phyloP scores from a whole-genome alignment of 495 filamentous ascomycete genomes.

The Sordaria brevicollis region DNA sequence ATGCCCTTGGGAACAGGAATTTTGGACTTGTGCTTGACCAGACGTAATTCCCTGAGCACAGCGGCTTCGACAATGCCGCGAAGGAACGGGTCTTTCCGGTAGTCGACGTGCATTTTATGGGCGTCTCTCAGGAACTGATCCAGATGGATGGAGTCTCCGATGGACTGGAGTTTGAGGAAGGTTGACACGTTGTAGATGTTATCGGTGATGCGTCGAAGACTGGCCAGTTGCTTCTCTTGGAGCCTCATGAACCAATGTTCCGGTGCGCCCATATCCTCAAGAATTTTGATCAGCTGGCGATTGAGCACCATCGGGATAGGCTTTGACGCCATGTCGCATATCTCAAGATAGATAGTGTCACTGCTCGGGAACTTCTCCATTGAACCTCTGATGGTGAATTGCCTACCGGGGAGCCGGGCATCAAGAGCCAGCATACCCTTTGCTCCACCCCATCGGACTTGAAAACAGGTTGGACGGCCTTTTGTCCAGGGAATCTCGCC shows the following conservation, averaged over 20 bases:
- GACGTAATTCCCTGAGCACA: conserved; percentile 52
- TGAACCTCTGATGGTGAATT: conserved; percentile 50
- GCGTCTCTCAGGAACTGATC: conserved; percentile 48
- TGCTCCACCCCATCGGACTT: conserved; percentile 59
- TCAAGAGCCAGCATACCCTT: conserved; percentile 71
- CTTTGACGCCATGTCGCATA: conserved; percentile 56
- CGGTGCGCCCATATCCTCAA: conserved; percentile 58
- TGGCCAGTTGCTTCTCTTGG: conserved; percentile 47
- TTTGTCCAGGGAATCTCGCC: conserved; percentile 29
- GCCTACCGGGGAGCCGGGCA: conserved; percentile 37
- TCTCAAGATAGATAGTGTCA: conserved; percentile 56
- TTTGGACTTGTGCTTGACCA: conserved; percentile 65
- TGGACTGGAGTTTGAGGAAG: conserved; percentile 48
- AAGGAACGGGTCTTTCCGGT: conserved; percentile 55
- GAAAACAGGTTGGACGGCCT: conserved; percentile 50
- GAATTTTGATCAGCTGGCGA: conserved; percentile 67
- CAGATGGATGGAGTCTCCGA: conserved; percentile 44
- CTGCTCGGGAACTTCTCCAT: conserved; percentile 69
- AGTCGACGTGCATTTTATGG: conserved; percentile 44
- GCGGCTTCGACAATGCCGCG: conserved; percentile 52
- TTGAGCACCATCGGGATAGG: conserved; percentile 64
- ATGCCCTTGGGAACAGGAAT: conserved; percentile 59
- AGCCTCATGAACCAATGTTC: conserved; percentile 47
- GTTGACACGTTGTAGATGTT: conserved; percentile 45
- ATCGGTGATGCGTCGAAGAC: conserved; percentile 45